Evolutionary conservation across 352 stramenopile species (phyloP), one percentile per base, ranked within the genome.

Genomic region (Pythium insidiosum): DNA sequence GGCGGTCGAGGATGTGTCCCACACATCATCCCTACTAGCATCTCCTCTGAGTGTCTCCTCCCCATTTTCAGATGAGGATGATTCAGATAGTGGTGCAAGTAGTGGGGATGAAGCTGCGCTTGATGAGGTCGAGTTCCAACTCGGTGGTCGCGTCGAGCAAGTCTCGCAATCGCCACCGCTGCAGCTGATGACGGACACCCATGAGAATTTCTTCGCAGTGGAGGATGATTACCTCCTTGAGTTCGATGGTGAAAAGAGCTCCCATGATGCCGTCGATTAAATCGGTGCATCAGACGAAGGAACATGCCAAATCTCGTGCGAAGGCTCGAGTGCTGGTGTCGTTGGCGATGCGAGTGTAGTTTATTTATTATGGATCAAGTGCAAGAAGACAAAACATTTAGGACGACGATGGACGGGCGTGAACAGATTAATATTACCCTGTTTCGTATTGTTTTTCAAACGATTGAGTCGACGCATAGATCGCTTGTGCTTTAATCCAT

Each of bases 171-270:
- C 43, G 58, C 45, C 61, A 25, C 71, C 67, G 52, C 69, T 88
- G 10, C 68, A 83, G 44, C 65, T 88, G 26, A 59, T 88, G 46
- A 84, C 73, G 13, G 76, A 88, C 68, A 84, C 82, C 23, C 76
- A 88, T 43, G 76, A 88, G 43, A 66, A 63, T 44, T 74, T 71
- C 50, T 84, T 86, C 23, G 68, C 68, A 7, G 65, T 70, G 33
- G 73, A 84, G 57, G 76, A 88, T 43, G 73, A 59, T 45, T 66
- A 78, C 39, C 57, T 85, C 12, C 64, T 88, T 38, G 58, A 88
- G 58, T 88, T 88, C 48, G 58, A 68, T 26, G 45, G 48, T 23
- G 38, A 45, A 6, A 55, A 56, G 25, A 53, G 29, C 16, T 39
- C 52, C 20, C 34, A 13, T 11, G 41, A 45, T 22, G 47, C 43